Evolutionary conservation across 2,329 filamentous ascomycete species (phyloP), one percentile per base, ranked within the genome.

Genomic region (Fusarium guadeloupense): DNA sequence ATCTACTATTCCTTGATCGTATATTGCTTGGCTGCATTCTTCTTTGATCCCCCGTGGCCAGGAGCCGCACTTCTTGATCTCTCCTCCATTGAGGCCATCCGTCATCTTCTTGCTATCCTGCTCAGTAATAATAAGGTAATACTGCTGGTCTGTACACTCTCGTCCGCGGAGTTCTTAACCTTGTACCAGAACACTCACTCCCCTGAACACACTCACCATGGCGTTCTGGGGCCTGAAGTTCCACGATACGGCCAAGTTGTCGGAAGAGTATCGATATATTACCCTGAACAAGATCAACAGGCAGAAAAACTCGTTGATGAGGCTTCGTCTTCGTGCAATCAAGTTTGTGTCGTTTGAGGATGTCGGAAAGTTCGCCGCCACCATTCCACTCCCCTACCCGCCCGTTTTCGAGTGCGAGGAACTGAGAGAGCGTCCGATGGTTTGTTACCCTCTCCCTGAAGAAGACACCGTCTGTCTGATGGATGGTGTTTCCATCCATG

Each of bases 231-330:
- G 14, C 3, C 28, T 19, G 6, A 14, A 19, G 7, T 14, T 53
- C 8, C 25, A 37, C 3, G 30, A 62, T 8, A 62, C 59, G 7
- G 41, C 46, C 21, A 62, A 62, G 42, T 5, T 62, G 21, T 9
- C 46, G 1, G 25, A 5, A 0, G 5, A 10, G 14, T 41, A 17
- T 7, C 46, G 58, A 9, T 2, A 21, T 0, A 8, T 42, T 0
- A 14, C 39, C 0, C 28, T 34, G 1, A 14, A 8, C 13, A n/a
- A 0, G 54, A 20, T 0, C 3, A 25, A 5, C 4, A 21, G 9
- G 8, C 20, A 41, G 3, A 9, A 9, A 7, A 10, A 8, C n/a
- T n/a, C n/a, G 1, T 17, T 39, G 9, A 4, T 8, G 2, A 16
- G 14, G 1, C 16, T 53, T 3, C 39, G 17, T 3, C 2, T 6